Percentiles rank a stretch among this genome's conserved stretches.
These are phyloP conservation scores for Amorphotheca resinae DNA, from an alignment of 495 filamentous ascomycete species.

Conservation along the genomic window DNA sequence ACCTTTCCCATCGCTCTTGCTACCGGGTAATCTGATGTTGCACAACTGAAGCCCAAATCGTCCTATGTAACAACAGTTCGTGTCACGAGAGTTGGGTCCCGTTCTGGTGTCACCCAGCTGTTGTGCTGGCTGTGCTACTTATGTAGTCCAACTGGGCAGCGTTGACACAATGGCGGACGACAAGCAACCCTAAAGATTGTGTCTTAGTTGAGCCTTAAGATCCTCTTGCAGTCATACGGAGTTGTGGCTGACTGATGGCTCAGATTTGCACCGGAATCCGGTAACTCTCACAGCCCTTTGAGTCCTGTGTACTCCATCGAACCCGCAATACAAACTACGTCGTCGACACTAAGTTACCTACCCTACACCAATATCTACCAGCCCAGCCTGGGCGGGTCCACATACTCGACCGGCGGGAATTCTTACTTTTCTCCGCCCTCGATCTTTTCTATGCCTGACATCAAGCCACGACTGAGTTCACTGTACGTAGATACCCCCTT, in stretches of 20 bases:
- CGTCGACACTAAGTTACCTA: slow-evolving; percentile 12
- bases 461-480: slow-evolving; percentile 18
- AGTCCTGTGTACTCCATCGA: slow-evolving; percentile 20
- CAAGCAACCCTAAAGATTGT: neutral
- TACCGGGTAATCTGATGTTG: slow-evolving; percentile 9
- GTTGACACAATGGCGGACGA: neutral
- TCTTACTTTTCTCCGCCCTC: slow-evolving; percentile 14
- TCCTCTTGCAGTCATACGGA: slow-evolving; percentile 10
- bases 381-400: slow-evolving; percentile 10
- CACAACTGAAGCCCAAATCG: slow-evolving; percentile 16
- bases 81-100: slow-evolving; percentile 17
- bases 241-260: slow-evolving; percentile 17
- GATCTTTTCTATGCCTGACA: slow-evolving; percentile 18
- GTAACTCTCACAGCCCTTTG: slow-evolving; percentile 14
- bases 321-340: slow-evolving; percentile 8
- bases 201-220: slow-evolving; percentile 14
- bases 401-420: slow-evolving; percentile 11
- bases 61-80: slow-evolving; percentile 7
- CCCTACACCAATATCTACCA: slow-evolving; percentile 13
- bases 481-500: slow-evolving; percentile 14
- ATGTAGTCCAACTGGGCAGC: slow-evolving; percentile 14
- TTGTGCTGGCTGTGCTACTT: slow-evolving; percentile 18
- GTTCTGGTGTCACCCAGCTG: slow-evolving; percentile 10
- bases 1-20: slow-evolving; percentile 6
- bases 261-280: slow-evolving; percentile 17